Base-by-base conservation (phyloP, 352 stramenopile genomes). In the Phytophthora palmivora region DNA sequence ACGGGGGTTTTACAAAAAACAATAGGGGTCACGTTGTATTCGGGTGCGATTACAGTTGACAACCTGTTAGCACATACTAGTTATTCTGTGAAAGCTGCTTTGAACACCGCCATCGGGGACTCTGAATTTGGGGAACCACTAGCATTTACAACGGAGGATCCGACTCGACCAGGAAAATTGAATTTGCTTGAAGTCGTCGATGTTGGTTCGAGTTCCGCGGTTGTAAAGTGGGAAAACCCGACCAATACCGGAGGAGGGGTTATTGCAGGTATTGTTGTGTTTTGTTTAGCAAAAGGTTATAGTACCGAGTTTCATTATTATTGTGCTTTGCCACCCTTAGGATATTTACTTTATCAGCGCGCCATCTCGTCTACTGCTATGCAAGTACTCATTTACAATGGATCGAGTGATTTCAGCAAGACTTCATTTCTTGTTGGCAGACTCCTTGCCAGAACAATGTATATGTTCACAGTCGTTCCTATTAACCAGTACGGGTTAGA, bases 401-500 rank as follows among this genome's bases (percentile, higher is more conserved):
- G 66, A 7, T 57, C 43, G 0, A 57, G 30, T 21, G 22, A 53
- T 12, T 41, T 72, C 6, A 42, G 2, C 4, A 51, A 49, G 15
- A 75, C 39, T 7, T 70, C 15, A 15, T 58, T 67, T 16, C 16
- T 44, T 11, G 65, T 68, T 21, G 24, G 15, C 26, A 36, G 47
- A 0, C 55, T 89, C 11, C 28, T 82, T 15, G 72, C 73, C 1
- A 47, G 41, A 0, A 66, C 54, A 6, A 16, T 50, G 4, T 89
- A 89, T 22, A 36, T 60, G 0, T 81, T 89, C 41, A 47, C 50
- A 0, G 33, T 86, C 11, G 47, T 79, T 32, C 72, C 67, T 6
- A 51, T 74, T 9, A 89, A 87, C 42, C 49, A 87, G 54, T 87
- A 79, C 54, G 71, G 70, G 8, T 49, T 79, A 18, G 49, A 37